Evolutionary conservation across 2,329 filamentous ascomycete species (phyloP), one percentile per base, ranked within the genome.

Genomic region (Diaporthe capsici): DNA sequence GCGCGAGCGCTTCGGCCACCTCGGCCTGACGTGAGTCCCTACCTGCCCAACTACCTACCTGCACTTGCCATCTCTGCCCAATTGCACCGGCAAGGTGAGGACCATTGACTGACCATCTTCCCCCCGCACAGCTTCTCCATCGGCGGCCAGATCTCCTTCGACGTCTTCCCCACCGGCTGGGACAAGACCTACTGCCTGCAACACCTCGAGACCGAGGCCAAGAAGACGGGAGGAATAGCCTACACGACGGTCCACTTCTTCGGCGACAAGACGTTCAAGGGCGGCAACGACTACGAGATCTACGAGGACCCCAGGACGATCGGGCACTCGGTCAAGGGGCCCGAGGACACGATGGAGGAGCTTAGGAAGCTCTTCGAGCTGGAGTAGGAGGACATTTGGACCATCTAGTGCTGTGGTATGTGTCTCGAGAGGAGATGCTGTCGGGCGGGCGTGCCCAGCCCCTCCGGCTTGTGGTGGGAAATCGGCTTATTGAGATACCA

Each of bases 221-320:
- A 90, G 86, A 88, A 90, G 83, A 88, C 90, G 55, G 92, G 91
- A 81, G 93, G 93, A 77, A 88, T 97, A 78, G 87, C 92, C 34
- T 98, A 96, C 89, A 94, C 92, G 80, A 96, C 91, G 60, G 94
- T 98, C 80, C 97, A 98, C 89, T 98, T 98, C 90, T 99, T 98
- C 82, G 97, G 97, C 79, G 97, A 99, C 90, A 99, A 98, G 92
- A 94, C 94, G 37, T 92, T 92, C 83, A 86, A 93, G 84, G 96
- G 97, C 78, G 97, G 97, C 77, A 99, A 98, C 84, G 97, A 99
- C 86, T 96, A 93, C 83, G 96, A 98, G 88, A 98, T 99, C 83
- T 98, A 93, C 85, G 88, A 87, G 79, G 96, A 98, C 83, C 82
- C 90, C 73, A 90, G 96, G 82, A 97, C 94, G 49, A 92, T 94